Evolutionary conservation across 148 eudicot species (phyloP).

Genomic region (Rhododendron molle): DNA sequence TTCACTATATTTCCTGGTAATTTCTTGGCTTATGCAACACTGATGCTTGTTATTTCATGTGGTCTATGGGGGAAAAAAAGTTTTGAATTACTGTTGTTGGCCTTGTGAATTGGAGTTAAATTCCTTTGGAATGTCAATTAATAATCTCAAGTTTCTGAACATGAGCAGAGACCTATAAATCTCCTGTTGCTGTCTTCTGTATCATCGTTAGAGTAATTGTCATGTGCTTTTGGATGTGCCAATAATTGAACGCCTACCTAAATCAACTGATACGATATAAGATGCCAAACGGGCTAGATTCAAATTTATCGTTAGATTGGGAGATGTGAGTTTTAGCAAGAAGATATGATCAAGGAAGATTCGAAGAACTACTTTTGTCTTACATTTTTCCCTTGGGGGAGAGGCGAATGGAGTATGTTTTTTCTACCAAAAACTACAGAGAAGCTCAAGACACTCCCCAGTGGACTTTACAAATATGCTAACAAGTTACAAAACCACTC

Average conservation of each 20-base stretch:
- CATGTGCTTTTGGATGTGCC: not conserved
- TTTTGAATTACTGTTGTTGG: not conserved
- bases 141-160: not conserved
- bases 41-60: not conserved
- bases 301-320: not conserved
- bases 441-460: not conserved
- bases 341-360: not conserved
- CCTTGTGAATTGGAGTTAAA: not conserved
- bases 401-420: not conserved
- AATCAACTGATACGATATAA: not conserved
- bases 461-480: not conserved
- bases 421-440: not conserved
- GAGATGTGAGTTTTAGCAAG: not conserved
- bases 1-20: slow-evolving; percentile 35
- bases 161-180: not conserved
- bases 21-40: slow-evolving; percentile 2
- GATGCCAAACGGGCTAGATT: not conserved
- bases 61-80: not conserved
- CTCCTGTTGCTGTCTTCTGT: not conserved
- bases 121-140: not conserved
- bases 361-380: not conserved
- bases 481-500: not conserved
- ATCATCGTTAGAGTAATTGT: not conserved
- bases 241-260: not conserved
- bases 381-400: not conserved